Conservation (phyloP, 805 yeast genomes). For the Saturnispora dispora region DNA sequence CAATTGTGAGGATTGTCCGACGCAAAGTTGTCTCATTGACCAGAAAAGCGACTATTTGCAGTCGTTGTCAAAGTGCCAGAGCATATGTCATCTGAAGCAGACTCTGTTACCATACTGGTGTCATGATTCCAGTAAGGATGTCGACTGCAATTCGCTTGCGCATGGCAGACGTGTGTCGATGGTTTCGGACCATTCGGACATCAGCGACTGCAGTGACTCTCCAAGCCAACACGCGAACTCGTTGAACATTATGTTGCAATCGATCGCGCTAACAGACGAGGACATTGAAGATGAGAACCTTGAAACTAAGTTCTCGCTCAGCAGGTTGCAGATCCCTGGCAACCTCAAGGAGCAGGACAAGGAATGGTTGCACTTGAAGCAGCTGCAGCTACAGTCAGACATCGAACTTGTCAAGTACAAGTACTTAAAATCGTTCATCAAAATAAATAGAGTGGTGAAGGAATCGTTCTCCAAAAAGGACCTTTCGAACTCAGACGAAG, state of each 20-base stretch:
- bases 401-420: constrained; percentile 22
- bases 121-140: constrained; percentile 4
- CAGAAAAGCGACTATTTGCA: constrained; percentile 16
- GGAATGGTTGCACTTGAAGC: constrained; percentile 19
- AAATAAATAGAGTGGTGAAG: constrained; percentile 20
- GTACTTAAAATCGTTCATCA: constrained; percentile 19
- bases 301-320: not conserved
- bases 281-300: constrained; percentile 4
- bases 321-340: constrained; percentile 8
- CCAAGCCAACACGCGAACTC: not conserved
- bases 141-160: constrained; percentile 1
- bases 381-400: constrained; percentile 21
- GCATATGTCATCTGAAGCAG: not conserved
- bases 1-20: constrained; percentile 21
- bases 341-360: not conserved
- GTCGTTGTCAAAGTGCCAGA: constrained; percentile 12
- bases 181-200: not conserved
- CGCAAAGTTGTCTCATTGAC: constrained; percentile 12
- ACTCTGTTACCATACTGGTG: constrained; percentile 1
- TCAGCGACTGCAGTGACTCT: not conserved
- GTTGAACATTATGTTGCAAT: constrained; percentile 7
- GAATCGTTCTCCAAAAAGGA: constrained; percentile 21
- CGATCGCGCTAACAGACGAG: constrained; percentile 5
- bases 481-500: constrained; percentile 19
- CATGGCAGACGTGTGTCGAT: not conserved